Percentiles rank a stretch among this genome's conserved stretches.
phyloP scores from a whole-genome alignment of 192 early-diverging fungal species.

The Podila epicladia region DNA sequence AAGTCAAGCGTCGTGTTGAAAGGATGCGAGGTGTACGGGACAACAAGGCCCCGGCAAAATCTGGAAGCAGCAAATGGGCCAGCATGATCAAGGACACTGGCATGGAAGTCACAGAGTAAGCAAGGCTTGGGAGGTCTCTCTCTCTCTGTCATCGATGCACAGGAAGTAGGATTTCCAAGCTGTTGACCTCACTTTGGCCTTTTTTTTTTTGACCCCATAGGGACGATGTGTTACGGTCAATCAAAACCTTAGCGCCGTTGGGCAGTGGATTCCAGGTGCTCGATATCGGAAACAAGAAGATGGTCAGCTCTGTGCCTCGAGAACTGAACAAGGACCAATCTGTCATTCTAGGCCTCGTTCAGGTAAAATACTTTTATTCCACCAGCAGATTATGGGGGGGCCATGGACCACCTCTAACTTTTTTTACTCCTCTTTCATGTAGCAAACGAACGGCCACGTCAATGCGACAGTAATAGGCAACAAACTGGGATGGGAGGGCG shows the following conservation, averaged over 20 bases:
- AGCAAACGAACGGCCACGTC: constrained; percentile 41
- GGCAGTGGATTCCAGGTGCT: constrained; percentile 91
- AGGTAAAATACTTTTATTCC: constrained; percentile 54
- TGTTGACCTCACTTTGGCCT: constrained; percentile 18
- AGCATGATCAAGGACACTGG: constrained; percentile 20
- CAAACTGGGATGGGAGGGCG: constrained; percentile 66
- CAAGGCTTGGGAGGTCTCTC: not conserved
- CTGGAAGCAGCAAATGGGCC: constrained; percentile 15
- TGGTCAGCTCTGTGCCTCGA: constrained; percentile 90
- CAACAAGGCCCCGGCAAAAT: not conserved
- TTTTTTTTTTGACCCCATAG: constrained; percentile 43
- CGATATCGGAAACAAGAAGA: constrained; percentile 76
- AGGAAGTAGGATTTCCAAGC: not conserved
- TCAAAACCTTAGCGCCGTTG: constrained; percentile 88
- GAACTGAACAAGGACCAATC: constrained; percentile 90
- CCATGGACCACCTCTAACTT: not conserved
- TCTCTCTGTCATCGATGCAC: not conserved
- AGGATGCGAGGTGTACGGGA: constrained; percentile 63
- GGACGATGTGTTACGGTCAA: constrained; percentile 89
- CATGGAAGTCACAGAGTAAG: constrained; percentile 55
- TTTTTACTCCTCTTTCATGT: not conserved
- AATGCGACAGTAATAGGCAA: constrained; percentile 51
- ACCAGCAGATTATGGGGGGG: not conserved
- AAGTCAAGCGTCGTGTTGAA: constrained; percentile 78
- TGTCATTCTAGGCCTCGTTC: constrained; percentile 73